Evolutionary conservation across 1,284 basidiomycete species (phyloP), one percentile per base, ranked within the genome.

Genomic region (Cutaneotrichosporon sp.): DNA sequence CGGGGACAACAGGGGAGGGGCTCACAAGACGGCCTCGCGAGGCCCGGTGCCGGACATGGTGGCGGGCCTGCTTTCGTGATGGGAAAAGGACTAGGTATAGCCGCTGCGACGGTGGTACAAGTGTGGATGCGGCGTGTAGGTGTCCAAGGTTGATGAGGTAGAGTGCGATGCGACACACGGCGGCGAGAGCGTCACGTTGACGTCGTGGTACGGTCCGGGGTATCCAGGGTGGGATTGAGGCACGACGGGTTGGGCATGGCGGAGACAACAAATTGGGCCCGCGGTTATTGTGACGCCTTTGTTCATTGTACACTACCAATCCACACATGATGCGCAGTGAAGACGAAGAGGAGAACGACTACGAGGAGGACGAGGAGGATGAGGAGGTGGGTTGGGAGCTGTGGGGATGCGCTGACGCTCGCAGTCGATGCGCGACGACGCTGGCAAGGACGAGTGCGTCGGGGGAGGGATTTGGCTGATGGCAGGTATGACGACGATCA

Each of bases 1-100:
- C 13, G 7, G 17, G 53, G 26, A 30, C 26, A 5, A 30, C 47
- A 45, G 43, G 8, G 21, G 38, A 4, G n/a, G 36, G 13, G 66
- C 73, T 59, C 48, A 75, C 73, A 97, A 96, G 62, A 96, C 81
- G 74, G 88, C 87, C 77, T 96, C 92, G 67, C 92, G 82, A 63
- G 88, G 77, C 34, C 88, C 91, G 65, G 86, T 80, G 46, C 90
- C 89, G 47, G 91, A 91, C 91, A 94, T 94, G 54, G 21, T 72
- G 63, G 42, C 35, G 18, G 18, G 34, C 38, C 17, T n/a, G 33
- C n/a, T n/a, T n/a, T n/a, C n/a, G n/a, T n/a, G n/a, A n/a, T n/a
- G n/a, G n/a, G n/a, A n/a, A n/a, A n/a, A n/a, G n/a, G n/a, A n/a
- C n/a, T n/a, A n/a, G n/a, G n/a, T n/a, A n/a, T n/a, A n/a, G n/a